Percentiles rank a stretch among this genome's conserved stretches.
These are phyloP conservation scores for Penicillium paradoxum DNA, from an alignment of 495 filamentous ascomycete species.

Conservation along the genomic window DNA sequence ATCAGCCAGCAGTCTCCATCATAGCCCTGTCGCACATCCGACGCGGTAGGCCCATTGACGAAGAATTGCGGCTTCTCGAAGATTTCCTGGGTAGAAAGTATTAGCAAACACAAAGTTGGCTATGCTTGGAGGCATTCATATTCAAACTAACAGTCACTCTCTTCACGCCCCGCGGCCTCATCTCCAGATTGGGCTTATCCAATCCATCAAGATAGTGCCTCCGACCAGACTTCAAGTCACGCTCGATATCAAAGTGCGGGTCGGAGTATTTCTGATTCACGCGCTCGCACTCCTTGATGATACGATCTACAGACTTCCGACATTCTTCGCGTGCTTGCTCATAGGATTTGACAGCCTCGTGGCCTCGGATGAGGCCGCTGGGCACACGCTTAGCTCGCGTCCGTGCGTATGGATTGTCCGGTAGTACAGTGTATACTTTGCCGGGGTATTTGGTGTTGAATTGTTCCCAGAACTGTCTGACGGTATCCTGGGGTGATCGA, in stretches of 20 bases:
- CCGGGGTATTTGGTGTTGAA: slow-evolving; percentile 62
- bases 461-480: slow-evolving; percentile 75
- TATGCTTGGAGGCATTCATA: neutral
- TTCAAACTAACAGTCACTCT: slow-evolving; percentile 49
- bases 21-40: slow-evolving; percentile 72
- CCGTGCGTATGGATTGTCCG: slow-evolving; percentile 66
- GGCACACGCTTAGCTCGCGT: slow-evolving; percentile 51
- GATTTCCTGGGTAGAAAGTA: slow-evolving; percentile 54
- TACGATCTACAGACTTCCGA: slow-evolving; percentile 69
- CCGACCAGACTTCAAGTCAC: slow-evolving; percentile 60
- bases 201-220: slow-evolving; percentile 63
- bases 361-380: slow-evolving; percentile 48
- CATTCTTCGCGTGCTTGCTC: slow-evolving; percentile 69
- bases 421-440: slow-evolving; percentile 65
- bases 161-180: slow-evolving; percentile 57
- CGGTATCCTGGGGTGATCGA: slow-evolving; percentile 61
- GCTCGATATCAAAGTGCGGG: slow-evolving; percentile 81
- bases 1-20: slow-evolving; percentile 93
- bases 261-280: slow-evolving; percentile 90
- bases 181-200: slow-evolving; percentile 36
- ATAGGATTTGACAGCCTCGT: slow-evolving; percentile 60
- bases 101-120: neutral
- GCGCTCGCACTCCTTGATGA: slow-evolving; percentile 74
- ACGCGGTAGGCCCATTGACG: slow-evolving; percentile 75
- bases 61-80: slow-evolving; percentile 85